Conservation (phyloP, 805 yeast genomes). For the Saturnispora gosingensis region DNA sequence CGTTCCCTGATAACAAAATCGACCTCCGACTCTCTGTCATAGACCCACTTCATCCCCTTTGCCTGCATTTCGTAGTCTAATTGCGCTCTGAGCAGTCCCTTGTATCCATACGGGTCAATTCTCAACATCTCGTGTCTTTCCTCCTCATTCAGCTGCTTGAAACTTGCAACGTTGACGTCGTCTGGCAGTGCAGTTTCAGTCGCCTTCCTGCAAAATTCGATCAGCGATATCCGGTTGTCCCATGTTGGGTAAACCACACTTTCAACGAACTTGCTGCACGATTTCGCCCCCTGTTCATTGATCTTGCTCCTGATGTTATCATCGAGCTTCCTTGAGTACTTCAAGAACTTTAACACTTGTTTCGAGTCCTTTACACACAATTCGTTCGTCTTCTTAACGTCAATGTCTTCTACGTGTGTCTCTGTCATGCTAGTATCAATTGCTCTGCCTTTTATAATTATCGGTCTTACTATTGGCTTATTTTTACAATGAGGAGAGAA, state of each 20-base stretch:
- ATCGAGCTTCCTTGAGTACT: slow-evolving; percentile 33
- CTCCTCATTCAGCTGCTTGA: slow-evolving; percentile 13
- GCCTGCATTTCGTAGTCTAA: slow-evolving; percentile 20
- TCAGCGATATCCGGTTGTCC: slow-evolving; percentile 31
- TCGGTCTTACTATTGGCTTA: background rate
- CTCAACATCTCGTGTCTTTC: slow-evolving; percentile 23
- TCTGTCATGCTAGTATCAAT: background rate
- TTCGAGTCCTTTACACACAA: slow-evolving; percentile 27
- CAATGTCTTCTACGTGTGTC: background rate
- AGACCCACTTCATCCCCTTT: slow-evolving; percentile 3
- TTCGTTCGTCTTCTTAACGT: background rate
- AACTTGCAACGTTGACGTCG: slow-evolving; percentile 10
- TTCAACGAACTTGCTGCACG: slow-evolving; percentile 20
- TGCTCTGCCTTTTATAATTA: background rate
- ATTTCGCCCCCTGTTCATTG: slow-evolving; percentile 28
- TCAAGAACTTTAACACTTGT: slow-evolving; percentile 30
- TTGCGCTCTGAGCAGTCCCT: slow-evolving; percentile 22
- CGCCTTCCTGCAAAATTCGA: slow-evolving; percentile 17
- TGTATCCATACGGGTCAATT: slow-evolving; percentile 43
- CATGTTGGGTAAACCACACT: slow-evolving; percentile 25
- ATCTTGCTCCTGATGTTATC: slow-evolving; percentile 37
- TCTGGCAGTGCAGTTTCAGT: slow-evolving; percentile 19
- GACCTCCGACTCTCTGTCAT: slow-evolving; percentile 4
- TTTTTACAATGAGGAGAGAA: background rate
- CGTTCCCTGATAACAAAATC: slow-evolving; percentile 4